These are phyloP conservation scores for Keithomyces neogunnii DNA, from an alignment of 2,329 filamentous ascomycete species.

Conservation along the genomic window DNA sequence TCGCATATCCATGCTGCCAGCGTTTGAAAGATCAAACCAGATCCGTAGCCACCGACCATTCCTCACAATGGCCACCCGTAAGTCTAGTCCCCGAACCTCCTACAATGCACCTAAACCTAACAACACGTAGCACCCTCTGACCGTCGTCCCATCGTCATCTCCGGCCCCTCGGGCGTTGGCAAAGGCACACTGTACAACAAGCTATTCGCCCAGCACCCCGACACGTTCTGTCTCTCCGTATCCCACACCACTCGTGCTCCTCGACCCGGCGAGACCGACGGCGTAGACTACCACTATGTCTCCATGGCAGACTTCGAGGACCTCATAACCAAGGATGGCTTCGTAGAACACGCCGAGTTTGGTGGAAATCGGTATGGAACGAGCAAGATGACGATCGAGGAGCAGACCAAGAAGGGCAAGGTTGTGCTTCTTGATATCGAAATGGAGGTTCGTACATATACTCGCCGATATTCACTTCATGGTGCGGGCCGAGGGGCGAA, in stretches of 20 bases:
- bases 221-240: slow-evolving; percentile 46
- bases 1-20: neutral
- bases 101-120: neutral
- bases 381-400: slow-evolving; percentile 67
- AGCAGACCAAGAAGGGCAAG: slow-evolving; percentile 60
- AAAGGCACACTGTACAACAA: slow-evolving; percentile 72
- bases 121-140: slow-evolving; percentile 27
- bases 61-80: slow-evolving; percentile 15
- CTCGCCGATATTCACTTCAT: neutral
- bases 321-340: slow-evolving; percentile 60
- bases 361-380: slow-evolving; percentile 84
- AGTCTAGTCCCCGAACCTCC: neutral
- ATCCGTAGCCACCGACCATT: neutral
- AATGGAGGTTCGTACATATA: slow-evolving; percentile 62
- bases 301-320: slow-evolving; percentile 57
- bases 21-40: neutral
- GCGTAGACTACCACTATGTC: slow-evolving; percentile 75
- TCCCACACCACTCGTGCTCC: slow-evolving; percentile 76
- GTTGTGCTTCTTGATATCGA: slow-evolving; percentile 90
- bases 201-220: slow-evolving; percentile 51
- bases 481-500: neutral
- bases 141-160: slow-evolving; percentile 62
- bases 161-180: slow-evolving; percentile 68
- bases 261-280: slow-evolving; percentile 65
- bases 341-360: slow-evolving; percentile 82